Evolutionary conservation across 2,329 filamentous ascomycete genomes (phyloP), one percentile per base, ranked within the genome.

Genomic region (Whalleya microplaca): DNA sequence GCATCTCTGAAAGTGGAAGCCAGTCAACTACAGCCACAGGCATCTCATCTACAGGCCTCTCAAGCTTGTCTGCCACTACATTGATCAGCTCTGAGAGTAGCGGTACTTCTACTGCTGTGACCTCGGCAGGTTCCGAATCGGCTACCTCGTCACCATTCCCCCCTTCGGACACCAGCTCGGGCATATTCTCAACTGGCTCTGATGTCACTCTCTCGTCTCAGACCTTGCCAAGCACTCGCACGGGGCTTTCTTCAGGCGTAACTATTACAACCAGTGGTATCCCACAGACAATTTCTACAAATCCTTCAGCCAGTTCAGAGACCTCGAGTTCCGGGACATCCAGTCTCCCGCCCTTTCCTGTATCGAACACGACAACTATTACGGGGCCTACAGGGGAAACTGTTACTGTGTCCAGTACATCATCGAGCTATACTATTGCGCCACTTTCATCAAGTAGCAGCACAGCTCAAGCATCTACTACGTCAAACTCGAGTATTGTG

Each of bases 401-500:
- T 21, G 53, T 57, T 10, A 42, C 41, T 5, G 23, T 40, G n/a
- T 53, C 57, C 6, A 46, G 19, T 32, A 44, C 23, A 8, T 50
- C 14, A 18, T 52, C 52, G 19, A 50, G 48, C 37, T 10, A 46
- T 16, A 45, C 41, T 20, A 55, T 50, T 2, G 56, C 56, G 12
- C 19, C 51, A 9, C 59, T 57, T 21, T 43, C 58, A 48, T 51
- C 40, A 7, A 61, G 52, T 27, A 9, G 47, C 4, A 16, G 53
- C 37, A 51, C 29, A 16, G 41, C 10, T 16, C 45, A 48, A 21
- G 14, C 20, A 12, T 56, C 45, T 21, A 48, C 47, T 45, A 51
- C 16, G 46, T 57, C 48, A 12, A 32, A 23, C 27, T 62, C 57
- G 6, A 61, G 50, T 54, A 57, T 61, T 46, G 42, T 55, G 10